Percentiles rank a stretch among this genome's conserved stretches.
These are phyloP conservation scores for Salix arbutifolia DNA, from an alignment of 345 rosid species.

Conservation along the genomic window DNA sequence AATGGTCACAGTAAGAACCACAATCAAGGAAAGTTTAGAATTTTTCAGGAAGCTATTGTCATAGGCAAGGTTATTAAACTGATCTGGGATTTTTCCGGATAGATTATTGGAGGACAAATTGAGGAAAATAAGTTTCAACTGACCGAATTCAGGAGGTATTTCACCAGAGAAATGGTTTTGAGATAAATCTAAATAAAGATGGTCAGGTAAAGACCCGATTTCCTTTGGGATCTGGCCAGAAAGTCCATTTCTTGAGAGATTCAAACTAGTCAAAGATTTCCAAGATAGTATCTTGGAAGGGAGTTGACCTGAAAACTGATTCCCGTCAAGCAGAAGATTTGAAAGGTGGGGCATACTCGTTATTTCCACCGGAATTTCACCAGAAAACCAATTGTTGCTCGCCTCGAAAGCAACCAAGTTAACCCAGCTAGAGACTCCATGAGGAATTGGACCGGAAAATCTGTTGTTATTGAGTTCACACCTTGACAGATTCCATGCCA, in stretches of 20 bases:
- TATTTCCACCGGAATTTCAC: constrained; percentile 50
- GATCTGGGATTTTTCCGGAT: constrained; percentile 54
- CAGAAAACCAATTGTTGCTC: constrained; percentile 64
- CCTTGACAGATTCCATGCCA: constrained; percentile 64
- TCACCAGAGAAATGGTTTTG: constrained; percentile 59
- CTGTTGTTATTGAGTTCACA: constrained; percentile 63
- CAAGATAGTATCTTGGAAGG: constrained; percentile 65
- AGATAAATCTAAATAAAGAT: constrained; percentile 58
- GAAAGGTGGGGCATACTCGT: constrained; percentile 49
- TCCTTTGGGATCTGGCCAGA: constrained; percentile 65
- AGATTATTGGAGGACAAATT: constrained; percentile 71
- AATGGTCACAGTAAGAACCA: constrained; percentile 36
- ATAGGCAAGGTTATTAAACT: constrained; percentile 54
- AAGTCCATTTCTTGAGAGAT: constrained; percentile 58
- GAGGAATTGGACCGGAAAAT: constrained; percentile 73
- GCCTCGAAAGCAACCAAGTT: constrained; percentile 51
- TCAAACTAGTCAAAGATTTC: constrained; percentile 44
- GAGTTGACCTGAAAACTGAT: constrained; percentile 59
- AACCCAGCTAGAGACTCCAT: constrained; percentile 45
- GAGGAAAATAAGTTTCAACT: constrained; percentile 38
- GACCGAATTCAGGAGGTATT: constrained; percentile 60
- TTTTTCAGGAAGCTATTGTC: constrained; percentile 70
- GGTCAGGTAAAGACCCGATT: constrained; percentile 52
- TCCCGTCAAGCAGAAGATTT: constrained; percentile 47
- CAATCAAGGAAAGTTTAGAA: constrained; percentile 45